Evolutionary conservation across 1,139 yeast genomes (phyloP), one percentile per base, ranked within the genome.

Genomic region (Suhomyces anneliseae): DNA sequence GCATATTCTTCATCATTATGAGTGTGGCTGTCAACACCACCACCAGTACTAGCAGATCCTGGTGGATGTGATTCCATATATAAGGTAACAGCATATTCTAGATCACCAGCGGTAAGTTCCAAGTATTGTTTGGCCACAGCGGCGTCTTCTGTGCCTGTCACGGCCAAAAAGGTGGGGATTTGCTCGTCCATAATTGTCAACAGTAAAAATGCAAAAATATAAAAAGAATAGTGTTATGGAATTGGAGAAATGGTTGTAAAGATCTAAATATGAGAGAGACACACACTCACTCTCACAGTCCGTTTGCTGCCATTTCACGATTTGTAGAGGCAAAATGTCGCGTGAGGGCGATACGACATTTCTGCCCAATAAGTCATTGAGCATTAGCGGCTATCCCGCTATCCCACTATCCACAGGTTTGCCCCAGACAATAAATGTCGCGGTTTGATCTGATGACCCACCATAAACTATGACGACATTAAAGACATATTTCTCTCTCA

Each of bases 21-120:
- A 19, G 44, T 15, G n/a, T 49, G 33, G 7, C 32, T 6, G 7
- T 4, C 32, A 11, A 1, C n/a, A 11, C 11, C 32, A 11, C 11
- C n/a, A 7, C 11, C 7, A 7, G 46, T 32, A n/a, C 47, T 50
- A 27, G 56, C 53, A 26, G 56, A 48, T 14, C 60, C 61, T 52
- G 60, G 70, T 50, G 61, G 70, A 63, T 56, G 70, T 7, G 50
- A 35, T 61, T 95, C 99, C 72, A 88, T 84, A 66, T 72, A 95
- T 42, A 95, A 70, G 9, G 92, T 82, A 7, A 95, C 89, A 0
- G 99, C 99, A 29, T 83, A 80, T 52, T 92, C 97, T 40, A 93
- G 65, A 61, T 90, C 83, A 48, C 85, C 84, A 44, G 85, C 92
- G 8, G 95, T 80, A 68, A 92, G 83, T 31, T 86, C 92, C 40